Evolutionary conservation across 306 rosid genomes (phyloP).

Genomic region (Dalbergia cultrata): DNA sequence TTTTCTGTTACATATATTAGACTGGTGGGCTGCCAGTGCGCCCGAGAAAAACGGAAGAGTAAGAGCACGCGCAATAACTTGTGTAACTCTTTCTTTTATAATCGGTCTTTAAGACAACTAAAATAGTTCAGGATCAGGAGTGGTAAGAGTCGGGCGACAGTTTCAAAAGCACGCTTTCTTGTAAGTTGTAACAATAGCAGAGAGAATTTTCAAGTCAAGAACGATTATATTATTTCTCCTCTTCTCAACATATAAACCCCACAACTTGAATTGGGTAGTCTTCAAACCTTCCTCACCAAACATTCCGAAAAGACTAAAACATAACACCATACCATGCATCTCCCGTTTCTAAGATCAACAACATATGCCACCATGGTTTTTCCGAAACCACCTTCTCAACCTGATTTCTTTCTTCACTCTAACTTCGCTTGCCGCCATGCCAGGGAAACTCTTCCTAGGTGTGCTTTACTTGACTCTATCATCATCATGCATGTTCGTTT

Average conservation of each 20-base stretch:
- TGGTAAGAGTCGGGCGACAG: neutral
- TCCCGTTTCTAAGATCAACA: neutral
- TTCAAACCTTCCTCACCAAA: neutral
- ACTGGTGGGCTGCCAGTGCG: neutral
- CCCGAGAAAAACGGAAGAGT: neutral
- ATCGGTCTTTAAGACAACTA: too few species aligned
- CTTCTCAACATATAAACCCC: constrained; percentile 44
- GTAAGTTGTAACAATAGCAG: too few species aligned
- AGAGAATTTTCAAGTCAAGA: constrained; percentile 28
- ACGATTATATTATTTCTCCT: constrained; percentile 5
- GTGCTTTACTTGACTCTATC: neutral
- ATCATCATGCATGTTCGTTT: neutral
- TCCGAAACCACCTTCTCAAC: constrained; percentile 48
- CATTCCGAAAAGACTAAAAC: neutral
- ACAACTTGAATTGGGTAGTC: neutral
- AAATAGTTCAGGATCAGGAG: neutral
- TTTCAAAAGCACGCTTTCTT: constrained; percentile 17
- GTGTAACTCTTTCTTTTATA: too few species aligned
- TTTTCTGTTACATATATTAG: neutral
- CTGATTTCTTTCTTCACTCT: constrained; percentile 46
- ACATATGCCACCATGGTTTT: constrained; percentile 40
- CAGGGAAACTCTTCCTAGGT: constrained; percentile 53
- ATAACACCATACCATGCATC: neutral
- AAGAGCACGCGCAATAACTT: neutral
- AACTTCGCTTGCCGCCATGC: constrained; percentile 38